Percentiles rank a stretch among this genome's conserved stretches.
Conservation (phyloP, 108 stramenopile genomes). For the Bacterosira constricta region DNA sequence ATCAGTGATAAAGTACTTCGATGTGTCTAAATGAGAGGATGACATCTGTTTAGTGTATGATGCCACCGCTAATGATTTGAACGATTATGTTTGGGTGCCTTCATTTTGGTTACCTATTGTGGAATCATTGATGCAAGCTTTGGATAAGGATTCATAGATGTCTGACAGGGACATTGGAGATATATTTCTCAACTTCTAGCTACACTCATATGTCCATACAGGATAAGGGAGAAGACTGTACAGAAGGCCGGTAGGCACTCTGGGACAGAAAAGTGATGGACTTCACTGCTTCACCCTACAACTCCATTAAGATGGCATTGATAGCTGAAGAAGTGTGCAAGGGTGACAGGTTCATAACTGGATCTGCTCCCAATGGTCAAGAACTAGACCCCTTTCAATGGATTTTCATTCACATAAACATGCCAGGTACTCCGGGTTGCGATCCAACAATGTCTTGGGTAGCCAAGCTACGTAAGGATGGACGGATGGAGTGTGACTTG, state of each 20-base stretch:
- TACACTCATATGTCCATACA: slow-evolving; percentile 32
- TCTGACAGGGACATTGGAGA: not conserved
- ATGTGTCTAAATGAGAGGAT: slow-evolving; percentile 43
- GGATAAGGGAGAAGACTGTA: not conserved
- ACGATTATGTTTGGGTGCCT: slow-evolving; percentile 46
- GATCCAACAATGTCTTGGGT: slow-evolving; percentile 47
- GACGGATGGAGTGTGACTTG: slow-evolving; percentile 34
- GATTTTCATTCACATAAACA: slow-evolving; percentile 29
- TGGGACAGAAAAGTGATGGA: slow-evolving; percentile 54
- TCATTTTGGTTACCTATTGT: slow-evolving; percentile 51
- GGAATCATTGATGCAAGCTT: slow-evolving; percentile 7
- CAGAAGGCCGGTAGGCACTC: slow-evolving; percentile 8
- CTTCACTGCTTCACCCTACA: slow-evolving; percentile 39
- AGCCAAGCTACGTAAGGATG: slow-evolving; percentile 31
- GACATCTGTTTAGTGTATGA: slow-evolving; percentile 59
- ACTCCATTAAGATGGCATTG: slow-evolving; percentile 11
- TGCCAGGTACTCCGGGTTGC: slow-evolving; percentile 44
- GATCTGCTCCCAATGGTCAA: not conserved
- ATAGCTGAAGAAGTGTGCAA: slow-evolving; percentile 31
- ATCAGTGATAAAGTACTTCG: slow-evolving; percentile 41
- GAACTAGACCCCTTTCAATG: slow-evolving; percentile 46
- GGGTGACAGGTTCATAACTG: slow-evolving; percentile 25
- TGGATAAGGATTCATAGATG: not conserved
- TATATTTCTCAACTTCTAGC: not conserved
- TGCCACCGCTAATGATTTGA: slow-evolving; percentile 47